phyloP scores from a whole-genome alignment of 164 flowering plant genomes.

The Magnolia officinalis region DNA sequence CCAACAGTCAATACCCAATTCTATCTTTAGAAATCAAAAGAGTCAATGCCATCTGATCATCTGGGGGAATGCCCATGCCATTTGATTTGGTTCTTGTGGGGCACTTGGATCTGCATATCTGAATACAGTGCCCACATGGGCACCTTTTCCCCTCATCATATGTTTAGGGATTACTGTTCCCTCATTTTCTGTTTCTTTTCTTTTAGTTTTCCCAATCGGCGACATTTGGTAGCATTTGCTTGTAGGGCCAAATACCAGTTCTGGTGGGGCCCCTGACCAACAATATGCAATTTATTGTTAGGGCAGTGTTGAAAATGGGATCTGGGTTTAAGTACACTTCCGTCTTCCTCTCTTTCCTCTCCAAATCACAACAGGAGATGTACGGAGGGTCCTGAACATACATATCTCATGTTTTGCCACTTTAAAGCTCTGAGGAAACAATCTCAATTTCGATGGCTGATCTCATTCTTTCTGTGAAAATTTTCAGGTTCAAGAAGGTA shows the following conservation, averaged over 20 bases:
- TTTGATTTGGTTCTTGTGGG: not conserved
- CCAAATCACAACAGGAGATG: not conserved
- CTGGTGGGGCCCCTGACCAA: not conserved
- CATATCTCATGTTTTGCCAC: not conserved
- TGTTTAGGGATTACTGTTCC: not conserved
- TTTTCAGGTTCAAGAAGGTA: slow-evolving; percentile 74
- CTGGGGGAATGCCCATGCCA: no score
- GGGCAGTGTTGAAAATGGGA: not conserved
- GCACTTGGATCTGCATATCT: not conserved
- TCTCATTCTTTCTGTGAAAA: not conserved
- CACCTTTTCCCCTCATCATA: not conserved
- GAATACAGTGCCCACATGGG: not conserved
- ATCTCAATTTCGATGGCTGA: not conserved
- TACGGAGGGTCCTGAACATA: not conserved
- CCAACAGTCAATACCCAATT: no score
- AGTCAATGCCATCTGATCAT: no score
- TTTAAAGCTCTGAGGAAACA: not conserved
- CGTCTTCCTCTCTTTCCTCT: not conserved
- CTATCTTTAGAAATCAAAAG: no score
- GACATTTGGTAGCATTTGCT: not conserved
- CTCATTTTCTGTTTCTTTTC: no score
- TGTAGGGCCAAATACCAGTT: no score
- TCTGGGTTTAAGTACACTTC: not conserved
- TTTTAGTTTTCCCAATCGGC: not conserved
- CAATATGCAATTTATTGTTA: not conserved